These are phyloP conservation scores for Lojkania enalia DNA, from an alignment of 2,329 filamentous ascomycete genomes.

Conservation along the genomic window DNA sequence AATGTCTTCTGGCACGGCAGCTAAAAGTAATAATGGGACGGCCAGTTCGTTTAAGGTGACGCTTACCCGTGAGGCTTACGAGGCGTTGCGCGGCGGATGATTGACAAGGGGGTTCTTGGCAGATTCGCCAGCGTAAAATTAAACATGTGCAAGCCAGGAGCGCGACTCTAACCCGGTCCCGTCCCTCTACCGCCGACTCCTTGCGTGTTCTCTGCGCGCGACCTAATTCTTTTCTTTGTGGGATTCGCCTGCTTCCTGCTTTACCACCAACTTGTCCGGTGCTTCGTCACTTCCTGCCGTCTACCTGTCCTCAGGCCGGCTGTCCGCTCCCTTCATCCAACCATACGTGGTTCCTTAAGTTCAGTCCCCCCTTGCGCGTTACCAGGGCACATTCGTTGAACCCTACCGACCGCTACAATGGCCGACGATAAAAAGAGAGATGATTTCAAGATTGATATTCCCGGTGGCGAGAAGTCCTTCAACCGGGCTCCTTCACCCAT, in stretches of 20 bases:
- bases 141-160: not conserved
- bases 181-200: conserved; percentile 5
- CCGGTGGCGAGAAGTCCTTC: conserved; percentile 55
- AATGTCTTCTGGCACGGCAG: too few species aligned
- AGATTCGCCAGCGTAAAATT: not conserved
- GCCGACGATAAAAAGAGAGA: conserved; percentile 85
- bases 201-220: conserved; percentile 1
- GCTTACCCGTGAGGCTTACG: not conserved
- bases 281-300: conserved; percentile 9
- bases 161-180: not conserved
- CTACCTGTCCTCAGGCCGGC: conserved; percentile 19
- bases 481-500: conserved; percentile 49
- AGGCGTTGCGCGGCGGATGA: too few species aligned
- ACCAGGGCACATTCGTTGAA: too few species aligned
- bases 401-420: conserved; percentile 58
- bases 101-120: not conserved
- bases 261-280: conserved; percentile 5
- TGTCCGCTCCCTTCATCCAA: conserved; percentile 19
- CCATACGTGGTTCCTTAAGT: conserved; percentile 8
- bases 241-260: conserved; percentile 18
- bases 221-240: conserved; percentile 13
- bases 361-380: conserved; percentile 9
- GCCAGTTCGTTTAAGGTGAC: too few species aligned
- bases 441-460: conserved; percentile 69
- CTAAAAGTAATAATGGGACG: too few species aligned